phyloP scores from a whole-genome alignment of 371 early-diverging fungal species.

The Dichotomocladium elegans region DNA sequence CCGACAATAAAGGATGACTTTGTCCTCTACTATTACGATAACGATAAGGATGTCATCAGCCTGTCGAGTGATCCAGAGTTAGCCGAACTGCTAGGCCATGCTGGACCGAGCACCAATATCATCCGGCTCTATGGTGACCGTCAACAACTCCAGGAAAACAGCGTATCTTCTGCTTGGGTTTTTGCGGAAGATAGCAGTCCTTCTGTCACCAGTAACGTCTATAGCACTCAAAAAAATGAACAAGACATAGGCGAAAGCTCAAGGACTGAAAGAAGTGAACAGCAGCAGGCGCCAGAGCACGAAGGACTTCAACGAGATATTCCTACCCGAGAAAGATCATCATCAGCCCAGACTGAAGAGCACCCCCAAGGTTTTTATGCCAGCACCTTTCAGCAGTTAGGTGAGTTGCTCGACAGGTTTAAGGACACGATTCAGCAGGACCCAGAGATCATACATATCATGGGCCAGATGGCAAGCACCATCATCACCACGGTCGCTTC shows the following conservation, averaged over 20 bases:
- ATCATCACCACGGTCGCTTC: neutral
- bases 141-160: neutral
- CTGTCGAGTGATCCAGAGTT: constrained; percentile 13
- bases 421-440: constrained; percentile 2
- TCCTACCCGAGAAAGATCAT: neutral
- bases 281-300: neutral
- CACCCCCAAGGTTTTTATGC: neutral
- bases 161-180: constrained; percentile 4
- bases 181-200: constrained; percentile 1
- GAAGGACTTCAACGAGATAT: neutral
- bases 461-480: constrained; percentile 9
- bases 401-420: constrained; percentile 6
- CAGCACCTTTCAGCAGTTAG: constrained; percentile 2
- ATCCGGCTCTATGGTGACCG: constrained; percentile 9
- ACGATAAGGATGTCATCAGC: constrained; percentile 11
- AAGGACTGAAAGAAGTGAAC: too few relatives aligned
- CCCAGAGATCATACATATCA: constrained; percentile 4
- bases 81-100: constrained; percentile 5
- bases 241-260: neutral
- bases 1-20: neutral
- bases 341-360: neutral
- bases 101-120: neutral
- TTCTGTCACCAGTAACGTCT: neutral
- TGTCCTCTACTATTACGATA: constrained; percentile 13
- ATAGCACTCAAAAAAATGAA: neutral